Evolutionary conservation across 352 stramenopile species (phyloP), one percentile per base, ranked within the genome.

Genomic region (Pythium vanterpoolii): DNA sequence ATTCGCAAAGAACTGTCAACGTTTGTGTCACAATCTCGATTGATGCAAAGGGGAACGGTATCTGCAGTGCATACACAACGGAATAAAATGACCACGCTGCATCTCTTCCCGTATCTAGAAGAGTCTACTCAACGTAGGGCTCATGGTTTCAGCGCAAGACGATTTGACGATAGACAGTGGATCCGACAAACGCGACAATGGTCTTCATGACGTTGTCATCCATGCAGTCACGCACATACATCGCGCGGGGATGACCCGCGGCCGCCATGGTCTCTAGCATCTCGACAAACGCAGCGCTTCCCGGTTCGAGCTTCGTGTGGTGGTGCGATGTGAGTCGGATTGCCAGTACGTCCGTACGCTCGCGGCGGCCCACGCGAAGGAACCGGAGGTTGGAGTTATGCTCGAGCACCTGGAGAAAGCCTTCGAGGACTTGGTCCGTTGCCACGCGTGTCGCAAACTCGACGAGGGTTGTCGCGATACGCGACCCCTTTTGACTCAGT

Each of bases 391-490:
- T 42, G 3, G 8, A 10, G 33, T 53, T 62, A 26, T 19, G n/a
- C 21, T 42, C 26, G 0, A 62, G 45, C 0, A 38, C 30, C 10
- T 51, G 4, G 4, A 33, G 1, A 14, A 48, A 60, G 2, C 5
- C 40, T 9, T 21, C 19, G 18, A 43, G 14, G 19, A 51, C n/a
- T 0, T 28, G 40, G 11, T 36, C 40, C 11, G 44, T 27, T 4
- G 31, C 26, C 5, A 28, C 14, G 16, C 39, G 52, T 4, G 52
- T 60, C 40, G 27, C 42, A 49, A 62, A 62, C 27, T 62, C 44
- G 5, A 42, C 18, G 0, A 62, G 26, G 4, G 48, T 27, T 1
- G 7, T 14, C 1, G 44, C 36, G 21, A 49, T 56, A 11, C 14
- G 3, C 0, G 52, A 34, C 1, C 28, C 16, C 3, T 30, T 19